These are phyloP conservation scores for Pleurotus giganteus DNA, from an alignment of 768 basidiomycete species.

Conservation along the genomic window DNA sequence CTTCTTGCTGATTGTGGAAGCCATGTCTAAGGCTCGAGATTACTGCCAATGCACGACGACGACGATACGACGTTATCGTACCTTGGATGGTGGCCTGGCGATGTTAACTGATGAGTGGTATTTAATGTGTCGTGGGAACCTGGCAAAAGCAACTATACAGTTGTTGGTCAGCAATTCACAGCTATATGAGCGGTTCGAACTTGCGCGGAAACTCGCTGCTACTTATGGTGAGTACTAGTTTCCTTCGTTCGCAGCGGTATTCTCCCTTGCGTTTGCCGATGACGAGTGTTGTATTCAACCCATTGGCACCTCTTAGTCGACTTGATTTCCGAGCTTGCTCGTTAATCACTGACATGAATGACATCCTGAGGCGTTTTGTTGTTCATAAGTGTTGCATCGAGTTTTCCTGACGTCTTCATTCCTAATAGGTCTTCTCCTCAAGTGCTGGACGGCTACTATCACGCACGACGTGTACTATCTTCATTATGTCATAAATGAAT, in stretches of 20 bases:
- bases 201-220: not conserved
- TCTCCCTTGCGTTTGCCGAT: conserved; percentile 33
- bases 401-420: not conserved
- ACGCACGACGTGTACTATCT: too few relatives aligned
- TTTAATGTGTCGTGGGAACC: conserved; percentile 3
- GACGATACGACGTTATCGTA: conserved; percentile 13
- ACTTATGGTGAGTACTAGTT: conserved; percentile 22
- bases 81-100: conserved; percentile 28
- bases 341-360: conserved; percentile 80
- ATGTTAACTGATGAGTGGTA: conserved; percentile 15
- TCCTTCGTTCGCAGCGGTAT: conserved; percentile 12
- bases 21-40: conserved; percentile 52
- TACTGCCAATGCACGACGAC: not conserved
- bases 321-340: conserved; percentile 43
- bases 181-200: conserved; percentile 7
- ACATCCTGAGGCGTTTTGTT: conserved; percentile 63
- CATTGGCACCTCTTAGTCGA: conserved; percentile 96
- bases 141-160: conserved; percentile 31
- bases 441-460: too few relatives aligned
- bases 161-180: conserved; percentile 21
- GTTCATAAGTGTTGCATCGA: conserved; percentile 27
- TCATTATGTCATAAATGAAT: too few relatives aligned
- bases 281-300: conserved; percentile 82
- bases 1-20: conserved; percentile 93
- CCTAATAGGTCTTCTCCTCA: not conserved